Percentiles rank a stretch among this genome's conserved stretches.
phyloP scores from a whole-genome alignment of 148 eudicot genomes.

The Polygonum maritimum region DNA sequence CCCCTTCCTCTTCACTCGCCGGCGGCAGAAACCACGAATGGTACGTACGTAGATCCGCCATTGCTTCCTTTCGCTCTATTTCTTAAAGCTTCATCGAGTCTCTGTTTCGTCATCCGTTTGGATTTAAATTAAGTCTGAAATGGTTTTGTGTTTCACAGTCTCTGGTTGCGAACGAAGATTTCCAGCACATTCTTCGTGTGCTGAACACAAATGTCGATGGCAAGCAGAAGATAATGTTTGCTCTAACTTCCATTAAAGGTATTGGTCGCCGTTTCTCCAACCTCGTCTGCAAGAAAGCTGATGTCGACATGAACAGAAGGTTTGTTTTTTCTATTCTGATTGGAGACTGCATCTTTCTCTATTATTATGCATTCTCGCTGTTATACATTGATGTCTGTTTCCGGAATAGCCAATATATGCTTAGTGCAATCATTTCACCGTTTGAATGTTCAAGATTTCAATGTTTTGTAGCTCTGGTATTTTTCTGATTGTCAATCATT shows the following conservation, averaged over 20 bases:
- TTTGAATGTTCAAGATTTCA: background rate
- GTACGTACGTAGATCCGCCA: background rate
- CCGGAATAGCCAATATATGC: too few species aligned
- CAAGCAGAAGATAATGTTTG: conserved; percentile 89
- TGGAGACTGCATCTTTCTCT: background rate
- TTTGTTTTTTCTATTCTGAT: conserved; percentile 1
- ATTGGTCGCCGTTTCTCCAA: conserved; percentile 88
- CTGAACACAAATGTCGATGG: conserved; percentile 95
- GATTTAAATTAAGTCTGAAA: background rate
- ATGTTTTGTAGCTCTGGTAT: background rate
- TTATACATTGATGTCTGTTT: background rate
- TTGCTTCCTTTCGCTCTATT: background rate
- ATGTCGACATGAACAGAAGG: conserved; percentile 92
- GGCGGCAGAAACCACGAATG: background rate
- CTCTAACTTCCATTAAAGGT: conserved; percentile 87
- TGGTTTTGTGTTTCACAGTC: conserved; percentile 26
- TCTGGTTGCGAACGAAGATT: conserved; percentile 72
- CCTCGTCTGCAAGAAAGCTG: conserved; percentile 87
- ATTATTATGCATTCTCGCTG: background rate
- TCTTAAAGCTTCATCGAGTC: too few species aligned
- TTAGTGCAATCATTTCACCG: too few species aligned
- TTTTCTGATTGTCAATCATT: background rate
- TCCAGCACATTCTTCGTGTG: conserved; percentile 85
- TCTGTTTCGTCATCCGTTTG: background rate
- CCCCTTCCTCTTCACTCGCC: background rate